Evolutionary conservation across 2,329 filamentous ascomycete species (phyloP), one percentile per base, ranked within the genome.

Genomic region (Colletotrichum sidae): DNA sequence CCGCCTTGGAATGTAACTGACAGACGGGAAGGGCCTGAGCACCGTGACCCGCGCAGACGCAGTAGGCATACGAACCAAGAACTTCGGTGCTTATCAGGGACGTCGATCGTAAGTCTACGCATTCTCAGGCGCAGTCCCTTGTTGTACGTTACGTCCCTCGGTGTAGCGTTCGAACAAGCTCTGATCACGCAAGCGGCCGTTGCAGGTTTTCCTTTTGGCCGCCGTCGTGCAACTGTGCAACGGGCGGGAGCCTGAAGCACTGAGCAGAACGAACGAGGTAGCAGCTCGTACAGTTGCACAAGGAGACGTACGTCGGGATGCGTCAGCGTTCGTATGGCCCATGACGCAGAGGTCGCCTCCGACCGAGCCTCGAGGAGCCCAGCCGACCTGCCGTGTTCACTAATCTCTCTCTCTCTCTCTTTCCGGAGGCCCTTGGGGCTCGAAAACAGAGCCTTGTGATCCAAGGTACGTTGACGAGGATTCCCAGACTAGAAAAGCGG

Each of bases 171-270:
- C n/a, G 37, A 17, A 45, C 41, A 38, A 34, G 6, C 33, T 56
- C 41, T 65, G 62, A 61, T 55, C 12, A 62, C 46, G 58, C 46
- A 56, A 56, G 57, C 41, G 39, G 52, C 57, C 62, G 52, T 62
- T 65, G 53, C 41, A 47, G 33, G n/a, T 25, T 25, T 17, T 39
- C 51, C 46, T 13, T 35, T 38, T 45, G 33, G 47, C 38, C 25
- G 49, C 15, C 37, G 11, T 54, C 15, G 49, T 56, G 41, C 56
- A 47, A 35, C 41, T 50, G 57, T 65, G 51, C n/a, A 39, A 61
- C 41, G 38, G 34, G 50, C 33, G 57, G 35, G 35, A 49, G 25
- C 39, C 10, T 61, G 8, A 15, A 38, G 45, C 51, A 45, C 35
- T 12, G 54, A 17, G 35, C 39, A 54, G 38, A 60, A 54, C 13